A percentile compares a stretch with the other conserved stretches of the same genome.
These are phyloP conservation scores for Populus euphratica DNA, from an alignment of 345 rosid species.

Conservation along the genomic window DNA sequence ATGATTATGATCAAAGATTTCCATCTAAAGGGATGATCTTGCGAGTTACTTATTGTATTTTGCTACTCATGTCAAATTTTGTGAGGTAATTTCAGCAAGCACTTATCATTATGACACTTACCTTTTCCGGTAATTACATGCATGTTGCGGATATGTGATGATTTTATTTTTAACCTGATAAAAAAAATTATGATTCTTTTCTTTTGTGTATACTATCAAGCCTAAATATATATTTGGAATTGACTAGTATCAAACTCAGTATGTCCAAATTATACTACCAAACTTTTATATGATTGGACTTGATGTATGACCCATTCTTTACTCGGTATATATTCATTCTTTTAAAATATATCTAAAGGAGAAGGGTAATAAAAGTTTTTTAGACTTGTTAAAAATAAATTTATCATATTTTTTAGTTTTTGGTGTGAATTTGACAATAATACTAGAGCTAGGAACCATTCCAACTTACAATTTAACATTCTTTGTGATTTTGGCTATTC, in stretches of 20 bases:
- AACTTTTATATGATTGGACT: rapidly evolving
- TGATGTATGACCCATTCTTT: rapidly evolving
- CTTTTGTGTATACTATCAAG: rapidly evolving
- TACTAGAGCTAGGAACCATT: no score
- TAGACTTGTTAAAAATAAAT: no score
- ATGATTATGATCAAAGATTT: background rate
- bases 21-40: background rate
- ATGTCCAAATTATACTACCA: no score
- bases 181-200: no score
- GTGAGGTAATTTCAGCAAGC: background rate
- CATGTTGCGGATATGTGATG: constrained; percentile 87
- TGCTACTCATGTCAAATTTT: background rate
- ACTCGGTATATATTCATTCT: rapidly evolving
- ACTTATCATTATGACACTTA: background rate
- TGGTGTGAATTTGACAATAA: no score
- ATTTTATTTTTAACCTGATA: no score
- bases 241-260: no score
- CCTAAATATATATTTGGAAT: rapidly evolving
- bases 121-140: constrained; percentile 1
- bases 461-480: no score
- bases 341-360: no score
- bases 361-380: no score
- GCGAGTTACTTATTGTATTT: background rate
- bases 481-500: no score
- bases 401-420: no score